Evolutionary conservation across 176 grass and related monocot species (phyloP).

Genomic region (Phoenix roebelenii): DNA sequence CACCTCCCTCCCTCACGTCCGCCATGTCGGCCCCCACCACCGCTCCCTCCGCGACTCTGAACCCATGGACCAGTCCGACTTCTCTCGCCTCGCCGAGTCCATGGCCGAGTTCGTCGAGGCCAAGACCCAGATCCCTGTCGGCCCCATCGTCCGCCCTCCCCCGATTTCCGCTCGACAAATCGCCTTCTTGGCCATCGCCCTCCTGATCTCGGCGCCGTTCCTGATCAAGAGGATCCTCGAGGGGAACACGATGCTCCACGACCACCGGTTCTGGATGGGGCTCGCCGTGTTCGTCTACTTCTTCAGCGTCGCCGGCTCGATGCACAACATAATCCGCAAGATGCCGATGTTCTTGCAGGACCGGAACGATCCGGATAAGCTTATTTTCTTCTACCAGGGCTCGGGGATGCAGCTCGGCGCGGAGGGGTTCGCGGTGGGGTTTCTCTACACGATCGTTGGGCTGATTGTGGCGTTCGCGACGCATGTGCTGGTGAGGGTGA

Average conservation of each 20-base stretch:
- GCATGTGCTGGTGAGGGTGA: slow-evolving; percentile 52
- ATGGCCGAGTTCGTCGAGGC: slow-evolving; percentile 87
- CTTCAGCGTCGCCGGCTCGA: slow-evolving; percentile 87
- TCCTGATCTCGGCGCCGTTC: slow-evolving; percentile 59
- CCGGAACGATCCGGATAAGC: slow-evolving; percentile 55
- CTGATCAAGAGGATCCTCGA: slow-evolving; percentile 55
- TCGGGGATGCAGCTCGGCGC: slow-evolving; percentile 89
- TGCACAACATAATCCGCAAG: slow-evolving; percentile 85
- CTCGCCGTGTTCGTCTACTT: slow-evolving; percentile 73
- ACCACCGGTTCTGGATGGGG: slow-evolving; percentile 62
- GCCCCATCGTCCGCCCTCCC: slow-evolving; percentile 75
- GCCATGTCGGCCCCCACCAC: slow-evolving; percentile 55
- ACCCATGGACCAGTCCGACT: slow-evolving; percentile 82
- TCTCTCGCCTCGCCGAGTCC: slow-evolving; percentile 70
- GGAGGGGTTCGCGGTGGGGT: slow-evolving; percentile 77
- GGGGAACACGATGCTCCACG: slow-evolving; percentile 75
- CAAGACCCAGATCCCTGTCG: slow-evolving; percentile 56
- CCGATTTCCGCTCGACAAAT: slow-evolving; percentile 62
- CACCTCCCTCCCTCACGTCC: slow-evolving; percentile 67
- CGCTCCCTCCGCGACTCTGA: slow-evolving; percentile 40
- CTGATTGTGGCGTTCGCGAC: slow-evolving; percentile 65
- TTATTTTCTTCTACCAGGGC: slow-evolving; percentile 90
- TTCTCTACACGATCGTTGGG: slow-evolving; percentile 72
- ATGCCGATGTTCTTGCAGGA: slow-evolving; percentile 75
- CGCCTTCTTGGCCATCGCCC: slow-evolving; percentile 33